phyloP scores from a whole-genome alignment of 345 rosid species.

The Pugionium cornutum region DNA sequence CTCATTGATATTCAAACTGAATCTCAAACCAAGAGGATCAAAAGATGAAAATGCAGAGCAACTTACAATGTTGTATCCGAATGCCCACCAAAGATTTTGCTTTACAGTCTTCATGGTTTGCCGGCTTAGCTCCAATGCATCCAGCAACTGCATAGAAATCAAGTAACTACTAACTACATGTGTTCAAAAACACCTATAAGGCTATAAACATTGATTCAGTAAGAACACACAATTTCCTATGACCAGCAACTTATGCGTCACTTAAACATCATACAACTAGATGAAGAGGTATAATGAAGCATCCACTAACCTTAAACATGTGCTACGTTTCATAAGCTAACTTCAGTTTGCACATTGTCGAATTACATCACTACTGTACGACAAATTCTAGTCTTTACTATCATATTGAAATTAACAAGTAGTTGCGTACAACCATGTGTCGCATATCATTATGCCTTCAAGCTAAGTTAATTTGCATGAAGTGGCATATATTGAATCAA shows the following conservation, averaged over 20 bases:
- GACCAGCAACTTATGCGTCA: background rate
- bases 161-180: conserved; percentile 8
- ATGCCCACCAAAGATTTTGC: conserved; percentile 99
- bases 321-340: conserved; percentile 3
- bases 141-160: conserved; percentile 63
- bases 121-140: conserved; percentile 88
- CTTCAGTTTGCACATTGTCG: conserved; percentile 9
- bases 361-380: background rate
- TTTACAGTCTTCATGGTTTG: conserved; percentile 96
- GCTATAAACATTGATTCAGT: background rate
- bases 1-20: conserved; percentile 9
- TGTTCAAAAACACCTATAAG: background rate
- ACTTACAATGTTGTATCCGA: conserved; percentile 92
- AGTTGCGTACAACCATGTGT: background rate
- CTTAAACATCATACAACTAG: conserved; percentile 13
- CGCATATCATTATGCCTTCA: background rate
- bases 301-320: background rate
- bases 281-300: conserved; percentile 10
- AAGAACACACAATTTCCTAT: conserved; percentile 2
- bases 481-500: background rate
- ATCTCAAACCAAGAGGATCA: conserved; percentile 10
- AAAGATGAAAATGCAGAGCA: conserved; percentile 23
- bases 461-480: background rate
- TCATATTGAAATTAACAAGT: background rate
- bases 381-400: background rate